These are phyloP conservation scores for Fusarium sp. DNA, from an alignment of 2,329 filamentous ascomycete species.

Conservation along the genomic window DNA sequence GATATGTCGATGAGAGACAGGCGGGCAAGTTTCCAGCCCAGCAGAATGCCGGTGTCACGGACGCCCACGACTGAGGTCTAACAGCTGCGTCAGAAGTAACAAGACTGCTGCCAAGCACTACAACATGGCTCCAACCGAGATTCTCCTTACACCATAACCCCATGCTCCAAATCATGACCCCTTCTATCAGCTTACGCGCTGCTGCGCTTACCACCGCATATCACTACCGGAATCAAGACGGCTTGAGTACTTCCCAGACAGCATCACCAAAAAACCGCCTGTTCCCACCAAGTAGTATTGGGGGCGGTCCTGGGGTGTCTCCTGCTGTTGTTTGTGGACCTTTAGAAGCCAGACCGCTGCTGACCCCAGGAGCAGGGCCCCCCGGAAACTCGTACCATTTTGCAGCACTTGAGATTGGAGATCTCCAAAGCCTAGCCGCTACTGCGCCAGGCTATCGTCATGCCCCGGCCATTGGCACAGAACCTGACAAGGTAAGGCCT, in stretches of 20 bases:
- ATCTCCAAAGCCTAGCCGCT: conserved; percentile 45
- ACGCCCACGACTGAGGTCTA: conserved; percentile 30
- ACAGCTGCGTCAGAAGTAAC: conserved; percentile 32
- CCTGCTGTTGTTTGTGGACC: conserved; percentile 33
- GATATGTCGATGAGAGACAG: conserved; percentile 39
- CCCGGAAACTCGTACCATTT: conserved; percentile 47
- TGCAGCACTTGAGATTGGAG: conserved; percentile 45
- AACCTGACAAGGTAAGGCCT: conserved; percentile 29
- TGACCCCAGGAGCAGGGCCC: conserved; percentile 36
- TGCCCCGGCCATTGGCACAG: conserved; percentile 42
- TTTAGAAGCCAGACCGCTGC: conserved; percentile 40
- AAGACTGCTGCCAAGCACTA: conserved; percentile 31
- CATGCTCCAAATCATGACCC: conserved; percentile 7
- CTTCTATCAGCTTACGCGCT: conserved; percentile 11
- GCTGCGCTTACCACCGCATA: conserved; percentile 10
- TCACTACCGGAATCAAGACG: conserved; percentile 10
- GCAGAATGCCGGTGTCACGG: conserved; percentile 29
- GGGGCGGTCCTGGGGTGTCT: conserved; percentile 33
- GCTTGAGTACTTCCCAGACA: conserved; percentile 17
- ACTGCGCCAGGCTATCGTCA: conserved; percentile 43
- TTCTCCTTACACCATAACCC: conserved; percentile 5
- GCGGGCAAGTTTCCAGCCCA: conserved; percentile 23
- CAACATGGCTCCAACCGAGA: conserved; percentile 21
- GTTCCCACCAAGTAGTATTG: conserved; percentile 39
- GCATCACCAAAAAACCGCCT: conserved; percentile 18